Conservation (phyloP, 2,329 filamentous ascomycete genomes). For the Tolypocladium ovalisporum region DNA sequence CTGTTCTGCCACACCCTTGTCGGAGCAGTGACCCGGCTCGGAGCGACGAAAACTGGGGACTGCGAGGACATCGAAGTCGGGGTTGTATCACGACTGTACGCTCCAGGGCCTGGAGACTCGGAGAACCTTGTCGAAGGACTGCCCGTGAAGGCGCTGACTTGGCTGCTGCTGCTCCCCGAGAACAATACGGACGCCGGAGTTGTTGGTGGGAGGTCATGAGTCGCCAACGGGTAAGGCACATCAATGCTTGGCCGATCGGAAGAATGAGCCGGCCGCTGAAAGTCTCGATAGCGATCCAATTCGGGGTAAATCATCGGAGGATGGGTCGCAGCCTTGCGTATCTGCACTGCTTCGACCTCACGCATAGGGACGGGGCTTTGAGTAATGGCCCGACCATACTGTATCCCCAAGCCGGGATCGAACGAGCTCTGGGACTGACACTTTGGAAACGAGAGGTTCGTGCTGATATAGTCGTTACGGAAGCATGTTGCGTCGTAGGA, state of each 20-base stretch:
- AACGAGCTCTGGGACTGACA: conserved; percentile 24
- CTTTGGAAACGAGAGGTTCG: conserved; percentile 23
- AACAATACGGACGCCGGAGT: conserved; percentile 45
- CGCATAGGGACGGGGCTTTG: conserved; percentile 34
- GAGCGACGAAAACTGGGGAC: conserved; percentile 51
- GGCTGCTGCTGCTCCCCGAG: conserved; percentile 46
- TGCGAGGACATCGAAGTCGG: conserved; percentile 70
- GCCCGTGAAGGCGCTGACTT: conserved; percentile 48
- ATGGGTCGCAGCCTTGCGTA: conserved; percentile 24
- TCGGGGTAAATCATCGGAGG: conserved; percentile 45
- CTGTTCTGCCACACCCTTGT: conserved; percentile 41
- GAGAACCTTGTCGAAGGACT: conserved; percentile 69
- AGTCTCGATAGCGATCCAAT: conserved; percentile 47
- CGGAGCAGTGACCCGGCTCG: conserved; percentile 30
- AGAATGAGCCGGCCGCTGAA: conserved; percentile 26
- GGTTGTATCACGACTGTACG: conserved; percentile 68
- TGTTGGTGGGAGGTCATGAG: conserved; percentile 55
- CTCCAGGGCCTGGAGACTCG: conserved; percentile 56
- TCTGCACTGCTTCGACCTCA: conserved; percentile 29
- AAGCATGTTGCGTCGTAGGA: conserved; percentile 2
- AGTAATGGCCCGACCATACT: conserved; percentile 29
- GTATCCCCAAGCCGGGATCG: conserved; percentile 22
- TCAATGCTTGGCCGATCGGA: conserved; percentile 27
- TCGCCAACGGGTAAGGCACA: conserved; percentile 45
- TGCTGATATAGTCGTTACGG: conserved; percentile 25